These are phyloP conservation scores for Auriscalpium vulgare DNA, from an alignment of 768 basidiomycete genomes.

Conservation along the genomic window DNA sequence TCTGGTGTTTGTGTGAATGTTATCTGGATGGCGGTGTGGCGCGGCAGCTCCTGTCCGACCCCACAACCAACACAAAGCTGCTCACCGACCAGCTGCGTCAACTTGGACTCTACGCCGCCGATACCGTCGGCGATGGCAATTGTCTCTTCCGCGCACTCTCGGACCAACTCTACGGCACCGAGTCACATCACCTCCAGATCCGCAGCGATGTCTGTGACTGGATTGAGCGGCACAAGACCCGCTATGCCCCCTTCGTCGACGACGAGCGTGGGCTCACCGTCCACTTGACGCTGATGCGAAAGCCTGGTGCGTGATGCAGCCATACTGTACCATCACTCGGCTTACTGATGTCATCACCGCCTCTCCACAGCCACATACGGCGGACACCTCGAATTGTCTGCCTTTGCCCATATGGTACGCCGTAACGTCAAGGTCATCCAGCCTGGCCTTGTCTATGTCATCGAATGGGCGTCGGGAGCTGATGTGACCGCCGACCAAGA, in stretches of 20 bases:
- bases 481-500: constrained; percentile 23
- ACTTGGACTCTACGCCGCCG: constrained; percentile 80
- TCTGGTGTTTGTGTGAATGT: not conserved
- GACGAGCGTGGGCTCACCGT: constrained; percentile 68
- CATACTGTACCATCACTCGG: constrained; percentile 2
- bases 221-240: constrained; percentile 58
- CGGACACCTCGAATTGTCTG: constrained; percentile 89
- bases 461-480: constrained; percentile 67
- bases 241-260: constrained; percentile 86
- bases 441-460: constrained; percentile 85
- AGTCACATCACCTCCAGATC: constrained; percentile 58
- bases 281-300: constrained; percentile 71
- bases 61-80: constrained; percentile 53
- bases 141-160: constrained; percentile 88
- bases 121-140: constrained; percentile 85
- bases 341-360: not conserved
- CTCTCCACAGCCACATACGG: constrained; percentile 68
- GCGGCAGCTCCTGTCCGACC: constrained; percentile 41
- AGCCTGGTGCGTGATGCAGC: constrained; percentile 46
- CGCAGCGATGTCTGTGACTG: constrained; percentile 77
- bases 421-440: constrained; percentile 89
- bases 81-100: constrained; percentile 68
- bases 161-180: constrained; percentile 79
- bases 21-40: constrained; percentile 1
- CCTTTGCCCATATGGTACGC: constrained; percentile 74